These are phyloP conservation scores for Orbilia ellipsospora DNA, from an alignment of 2,329 filamentous ascomycete species.

Conservation along the genomic window DNA sequence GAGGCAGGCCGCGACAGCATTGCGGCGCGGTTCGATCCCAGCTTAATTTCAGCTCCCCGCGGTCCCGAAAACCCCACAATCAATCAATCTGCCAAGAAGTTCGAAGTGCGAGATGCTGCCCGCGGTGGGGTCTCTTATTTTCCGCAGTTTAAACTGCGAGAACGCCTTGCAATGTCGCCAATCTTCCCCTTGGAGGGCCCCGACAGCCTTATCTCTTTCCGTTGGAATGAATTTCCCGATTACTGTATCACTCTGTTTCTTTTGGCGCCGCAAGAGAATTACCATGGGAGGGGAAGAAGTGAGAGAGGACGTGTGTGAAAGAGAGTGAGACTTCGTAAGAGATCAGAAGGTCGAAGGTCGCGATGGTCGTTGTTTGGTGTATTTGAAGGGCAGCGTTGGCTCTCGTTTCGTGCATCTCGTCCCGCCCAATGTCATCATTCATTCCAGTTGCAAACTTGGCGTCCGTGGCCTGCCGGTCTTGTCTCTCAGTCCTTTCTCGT, in stretches of 20 bases:
- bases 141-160: conserved; percentile 9
- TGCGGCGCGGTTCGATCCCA: conserved; percentile 48
- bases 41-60: conserved; percentile 49
- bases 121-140: conserved; percentile 8
- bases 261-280: conserved; percentile 7
- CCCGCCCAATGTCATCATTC: conserved; percentile 9
- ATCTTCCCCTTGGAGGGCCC: conserved; percentile 10
- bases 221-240: too few species aligned
- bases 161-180: conserved; percentile 32
- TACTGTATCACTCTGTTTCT: not conserved
- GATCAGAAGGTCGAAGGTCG: not conserved
- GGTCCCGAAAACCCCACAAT: not conserved
- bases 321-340: too few species aligned
- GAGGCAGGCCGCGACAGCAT: conserved; percentile 47
- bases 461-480: conserved; percentile 40
- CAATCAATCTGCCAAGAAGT: too few species aligned
- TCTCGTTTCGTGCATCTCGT: conserved; percentile 19
- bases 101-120: too few species aligned
- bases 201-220: conserved; percentile 1
- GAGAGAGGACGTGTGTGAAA: too few species aligned
- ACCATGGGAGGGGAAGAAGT: not conserved
- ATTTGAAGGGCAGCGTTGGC: conserved; percentile 32
- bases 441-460: conserved; percentile 9
- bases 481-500: not conserved
- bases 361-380: conserved; percentile 2